These are phyloP conservation scores for Lachancea thermotolerans DNA, from an alignment of 805 yeast genomes.

Conservation along the genomic window DNA sequence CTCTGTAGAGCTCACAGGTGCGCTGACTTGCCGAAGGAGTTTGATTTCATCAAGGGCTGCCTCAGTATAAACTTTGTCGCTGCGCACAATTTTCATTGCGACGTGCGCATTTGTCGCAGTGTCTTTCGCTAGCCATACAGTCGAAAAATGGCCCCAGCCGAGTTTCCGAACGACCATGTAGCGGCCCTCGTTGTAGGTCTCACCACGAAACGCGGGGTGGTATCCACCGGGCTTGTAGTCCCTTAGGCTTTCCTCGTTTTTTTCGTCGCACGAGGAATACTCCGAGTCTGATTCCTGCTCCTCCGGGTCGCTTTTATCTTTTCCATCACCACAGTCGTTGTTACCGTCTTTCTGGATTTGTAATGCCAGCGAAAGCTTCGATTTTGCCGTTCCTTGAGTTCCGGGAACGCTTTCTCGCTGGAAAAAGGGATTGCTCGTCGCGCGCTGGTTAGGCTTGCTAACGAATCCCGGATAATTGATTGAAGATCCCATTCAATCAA, in stretches of 20 bases:
- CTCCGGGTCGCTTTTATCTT: conserved; percentile 12
- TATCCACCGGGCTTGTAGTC: conserved; percentile 94
- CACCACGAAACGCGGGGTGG: conserved; percentile 90
- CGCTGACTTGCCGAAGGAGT: conserved; percentile 59
- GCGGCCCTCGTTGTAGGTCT: conserved; percentile 64
- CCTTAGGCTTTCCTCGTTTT: conserved; percentile 74
- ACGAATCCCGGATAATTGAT: conserved; percentile 17
- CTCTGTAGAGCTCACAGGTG: conserved; percentile 18
- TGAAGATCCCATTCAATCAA: conserved; percentile 14
- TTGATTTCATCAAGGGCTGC: conserved; percentile 93
- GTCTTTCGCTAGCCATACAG: conserved; percentile 84
- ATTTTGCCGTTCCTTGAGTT: conserved; percentile 10
- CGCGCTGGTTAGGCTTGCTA: conserved; percentile 8
- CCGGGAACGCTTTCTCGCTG: conserved; percentile 8
- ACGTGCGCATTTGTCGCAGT: conserved; percentile 56
- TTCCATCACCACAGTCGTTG: not conserved
- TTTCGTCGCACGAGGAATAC: conserved; percentile 34
- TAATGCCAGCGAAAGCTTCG: conserved; percentile 25
- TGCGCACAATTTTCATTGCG: conserved; percentile 89
- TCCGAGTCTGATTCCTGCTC: conserved; percentile 31
- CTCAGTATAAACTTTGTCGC: conserved; percentile 85
- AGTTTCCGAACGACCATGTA: conserved; percentile 80
- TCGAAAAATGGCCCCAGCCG: conserved; percentile 99
- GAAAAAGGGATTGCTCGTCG: conserved; percentile 5
- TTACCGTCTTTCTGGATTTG: conserved; percentile 10